Conservation (phyloP, 371 early-diverging fungal species). For the Syncephalis plumigaleata region DNA sequence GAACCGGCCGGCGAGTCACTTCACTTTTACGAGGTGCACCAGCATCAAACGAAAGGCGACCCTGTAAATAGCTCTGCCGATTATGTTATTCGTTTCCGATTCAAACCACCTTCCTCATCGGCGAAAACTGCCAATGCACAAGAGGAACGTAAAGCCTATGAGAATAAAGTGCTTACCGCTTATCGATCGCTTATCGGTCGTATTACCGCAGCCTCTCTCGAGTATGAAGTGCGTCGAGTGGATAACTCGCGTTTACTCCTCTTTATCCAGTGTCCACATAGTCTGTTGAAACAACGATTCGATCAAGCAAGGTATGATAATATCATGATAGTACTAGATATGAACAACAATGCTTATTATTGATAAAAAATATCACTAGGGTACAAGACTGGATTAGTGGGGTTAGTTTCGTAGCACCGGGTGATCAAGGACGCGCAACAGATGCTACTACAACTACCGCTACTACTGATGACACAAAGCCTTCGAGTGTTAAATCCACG, state of each 20-base stretch:
- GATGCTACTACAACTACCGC: constrained; percentile 6
- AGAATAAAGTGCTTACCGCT: neutral
- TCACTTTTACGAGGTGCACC: neutral
- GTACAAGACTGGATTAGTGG: constrained; percentile 49
- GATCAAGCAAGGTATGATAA: neutral
- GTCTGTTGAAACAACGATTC: constrained; percentile 1
- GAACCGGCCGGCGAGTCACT: neutral
- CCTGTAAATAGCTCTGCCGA: neutral
- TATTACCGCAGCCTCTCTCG: constrained; percentile 1
- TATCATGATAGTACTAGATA: too few species aligned
- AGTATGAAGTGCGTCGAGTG: constrained; percentile 3
- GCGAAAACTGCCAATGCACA: neutral
- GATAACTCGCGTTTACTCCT: constrained; percentile 2
- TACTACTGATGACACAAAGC: too few species aligned
- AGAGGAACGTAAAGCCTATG: neutral
- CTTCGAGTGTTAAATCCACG: too few species aligned
- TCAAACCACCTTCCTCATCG: neutral
- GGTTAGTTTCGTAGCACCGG: constrained; percentile 22
- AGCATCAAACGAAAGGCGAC: neutral
- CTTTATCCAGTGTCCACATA: constrained; percentile 4
- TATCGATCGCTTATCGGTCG: neutral
- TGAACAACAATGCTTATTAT: too few species aligned
- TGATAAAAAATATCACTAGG: constrained; percentile 14
- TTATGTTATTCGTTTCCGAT: neutral
- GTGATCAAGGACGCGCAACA: constrained; percentile 10